Evolutionary conservation across 345 rosid genomes (phyloP), one percentile per base, ranked within the genome.

Genomic region (Turnera subulata): DNA sequence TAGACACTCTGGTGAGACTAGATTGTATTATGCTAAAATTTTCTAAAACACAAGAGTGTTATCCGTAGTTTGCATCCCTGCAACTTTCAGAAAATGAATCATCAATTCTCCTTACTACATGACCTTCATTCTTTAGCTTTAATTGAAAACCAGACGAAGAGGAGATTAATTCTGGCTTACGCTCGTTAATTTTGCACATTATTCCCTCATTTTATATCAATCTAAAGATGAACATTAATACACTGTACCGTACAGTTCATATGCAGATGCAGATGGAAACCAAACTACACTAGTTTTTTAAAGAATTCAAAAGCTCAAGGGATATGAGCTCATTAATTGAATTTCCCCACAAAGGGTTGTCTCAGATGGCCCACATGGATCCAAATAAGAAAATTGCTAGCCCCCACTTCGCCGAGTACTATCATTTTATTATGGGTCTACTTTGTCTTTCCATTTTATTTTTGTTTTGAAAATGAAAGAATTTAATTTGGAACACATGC

Each of bases 311-410:
- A 56, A 6, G n/a, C n/a, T n/a, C 42, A 7, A 46, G 33, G 22
- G 29, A 45, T 4, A 21, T 17, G 33, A 21, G 47, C 11, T 46
- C 26, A 53, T 62, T 53, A 35, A 61, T 52, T 56, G 23, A 33
- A 19, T 1, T 46, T 32, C 54, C 44, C 40, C 16, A 37, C 45
- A 33, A 10, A 42, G 35, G 46, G 57, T 53, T 60, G 62, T 53
- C 45, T 35, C 18, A 12, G 60, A 26, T 22, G 57, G 62, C 44
- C 61, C 74, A 65, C 74, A 68, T 61, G 80, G 77, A 39, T n/a
- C 44, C 17, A 56, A 43, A 25, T 47, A 22, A 37, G 21, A 9
- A 37, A 57, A 35, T 17, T 4, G 5, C 0, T 5, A 17, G 46
- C 44, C 62, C 76, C 66, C 74, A 68, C 73, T 14, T 2, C 61